Percentiles rank a stretch among this genome's conserved stretches.
Conservation (phyloP, 2,329 filamentous ascomycete genomes). For the Diaporthe amygdali region DNA sequence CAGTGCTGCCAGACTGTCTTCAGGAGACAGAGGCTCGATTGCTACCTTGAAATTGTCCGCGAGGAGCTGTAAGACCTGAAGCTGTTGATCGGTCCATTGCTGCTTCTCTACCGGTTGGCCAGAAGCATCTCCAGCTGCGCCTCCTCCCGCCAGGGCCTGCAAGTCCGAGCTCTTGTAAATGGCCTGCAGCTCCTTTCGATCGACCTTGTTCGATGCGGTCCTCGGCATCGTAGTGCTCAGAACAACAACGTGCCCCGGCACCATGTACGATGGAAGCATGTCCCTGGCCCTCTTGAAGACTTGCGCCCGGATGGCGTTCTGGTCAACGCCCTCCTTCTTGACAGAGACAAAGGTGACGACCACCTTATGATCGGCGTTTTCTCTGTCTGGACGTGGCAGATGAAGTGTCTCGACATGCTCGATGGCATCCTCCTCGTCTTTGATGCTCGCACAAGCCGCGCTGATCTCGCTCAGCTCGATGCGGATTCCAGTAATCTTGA, state of each 20-base stretch:
- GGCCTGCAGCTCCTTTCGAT: conserved; percentile 35
- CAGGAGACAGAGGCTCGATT: conserved; percentile 21
- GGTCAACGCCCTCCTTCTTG: conserved; percentile 12
- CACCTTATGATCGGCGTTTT: conserved; percentile 35
- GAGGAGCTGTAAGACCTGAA: conserved; percentile 24
- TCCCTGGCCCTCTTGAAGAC: conserved; percentile 22
- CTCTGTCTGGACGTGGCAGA: conserved; percentile 36
- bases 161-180: conserved; percentile 31
- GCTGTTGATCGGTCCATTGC: conserved; percentile 21
- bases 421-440: conserved; percentile 36
- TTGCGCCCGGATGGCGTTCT: not conserved
- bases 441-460: conserved; percentile 37
- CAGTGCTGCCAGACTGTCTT: conserved; percentile 30
- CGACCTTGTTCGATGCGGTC: conserved; percentile 41
- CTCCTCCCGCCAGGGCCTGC: conserved; percentile 22
- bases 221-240: conserved; percentile 36
- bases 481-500: conserved; percentile 27
- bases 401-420: conserved; percentile 42
- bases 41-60: conserved; percentile 21
- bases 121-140: not conserved
- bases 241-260: conserved; percentile 38
- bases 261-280: conserved; percentile 36
- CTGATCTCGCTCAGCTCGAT: conserved; percentile 32
- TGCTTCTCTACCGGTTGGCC: conserved; percentile 2
- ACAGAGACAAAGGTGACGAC: conserved; percentile 41